Percentiles rank a stretch among this genome's conserved stretches.
These are phyloP conservation scores for Xylariaceae sp. DNA, from an alignment of 2,329 filamentous ascomycete species.

Conservation along the genomic window DNA sequence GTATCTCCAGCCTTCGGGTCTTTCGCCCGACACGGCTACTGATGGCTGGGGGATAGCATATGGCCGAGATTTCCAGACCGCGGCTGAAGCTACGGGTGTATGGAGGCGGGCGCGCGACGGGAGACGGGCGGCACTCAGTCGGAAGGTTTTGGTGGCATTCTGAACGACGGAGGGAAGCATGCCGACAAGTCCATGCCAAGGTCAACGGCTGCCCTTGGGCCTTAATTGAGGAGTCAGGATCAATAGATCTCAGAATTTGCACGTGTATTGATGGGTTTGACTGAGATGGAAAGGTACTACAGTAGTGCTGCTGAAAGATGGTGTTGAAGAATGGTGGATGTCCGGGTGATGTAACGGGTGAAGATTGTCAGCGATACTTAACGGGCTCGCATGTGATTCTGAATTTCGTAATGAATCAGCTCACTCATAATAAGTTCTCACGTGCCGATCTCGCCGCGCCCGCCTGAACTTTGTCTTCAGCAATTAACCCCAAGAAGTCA, in stretches of 20 bases:
- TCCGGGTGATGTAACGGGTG: too few relatives aligned
- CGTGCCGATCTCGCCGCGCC: neutral
- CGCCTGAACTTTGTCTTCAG: neutral
- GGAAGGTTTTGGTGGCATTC: constrained; percentile 37
- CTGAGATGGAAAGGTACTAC: too few relatives aligned
- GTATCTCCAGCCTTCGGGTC: constrained; percentile 21
- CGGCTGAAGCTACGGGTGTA: neutral
- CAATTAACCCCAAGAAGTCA: neutral
- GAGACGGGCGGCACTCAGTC: constrained; percentile 22
- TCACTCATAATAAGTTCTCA: neutral
- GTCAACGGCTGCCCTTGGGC: neutral
- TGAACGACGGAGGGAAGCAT: constrained; percentile 45
- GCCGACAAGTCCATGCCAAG: constrained; percentile 34
- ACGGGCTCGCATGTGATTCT: too few relatives aligned
- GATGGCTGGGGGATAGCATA: constrained; percentile 13
- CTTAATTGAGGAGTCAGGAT: neutral
- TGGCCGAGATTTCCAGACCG: constrained; percentile 4
- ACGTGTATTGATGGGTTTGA: too few relatives aligned
- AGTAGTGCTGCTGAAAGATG: too few relatives aligned
- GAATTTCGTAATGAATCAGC: neutral
- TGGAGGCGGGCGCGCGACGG: constrained; percentile 4
- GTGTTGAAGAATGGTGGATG: too few relatives aligned
- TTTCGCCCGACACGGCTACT: constrained; percentile 14
- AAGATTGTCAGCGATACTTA: too few relatives aligned
- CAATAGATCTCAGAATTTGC: too few relatives aligned